phyloP scores from a whole-genome alignment of 352 stramenopile species.

The Achlya hypogyna region DNA sequence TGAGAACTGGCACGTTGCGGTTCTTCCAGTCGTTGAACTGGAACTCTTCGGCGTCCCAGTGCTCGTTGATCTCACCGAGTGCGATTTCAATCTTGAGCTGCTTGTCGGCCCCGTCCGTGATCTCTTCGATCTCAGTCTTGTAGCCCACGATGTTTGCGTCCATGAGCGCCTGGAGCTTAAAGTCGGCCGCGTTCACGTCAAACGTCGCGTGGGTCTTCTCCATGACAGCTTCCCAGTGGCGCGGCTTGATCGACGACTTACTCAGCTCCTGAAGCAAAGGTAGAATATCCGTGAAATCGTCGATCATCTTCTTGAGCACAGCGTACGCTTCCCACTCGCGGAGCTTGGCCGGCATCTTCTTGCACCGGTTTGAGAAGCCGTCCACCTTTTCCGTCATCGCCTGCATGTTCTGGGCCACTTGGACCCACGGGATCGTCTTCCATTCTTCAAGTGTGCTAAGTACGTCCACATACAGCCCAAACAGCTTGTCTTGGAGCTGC shows the following conservation, averaged over 20 bases:
- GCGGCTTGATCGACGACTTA: conserved; percentile 93
- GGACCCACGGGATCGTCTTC: conserved; percentile 94
- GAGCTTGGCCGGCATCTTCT: conserved; percentile 95
- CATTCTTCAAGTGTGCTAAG: conserved; percentile 95
- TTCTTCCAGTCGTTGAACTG: conserved; percentile 93
- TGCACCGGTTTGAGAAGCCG: conserved; percentile 91
- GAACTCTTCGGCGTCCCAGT: conserved; percentile 94
- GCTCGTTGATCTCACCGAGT: conserved; percentile 88
- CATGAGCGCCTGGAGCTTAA: conserved; percentile 94
- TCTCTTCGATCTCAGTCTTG: conserved; percentile 95
- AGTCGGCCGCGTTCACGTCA: conserved; percentile 90
- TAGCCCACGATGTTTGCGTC: conserved; percentile 87
- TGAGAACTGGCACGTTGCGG: conserved; percentile 92
- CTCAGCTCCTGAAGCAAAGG: conserved; percentile 94
- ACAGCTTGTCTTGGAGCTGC: conserved; percentile 89
- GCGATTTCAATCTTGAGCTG: conserved; percentile 96
- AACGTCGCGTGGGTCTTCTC: conserved; percentile 89
- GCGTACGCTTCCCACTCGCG: conserved; percentile 96
- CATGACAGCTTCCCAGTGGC: conserved; percentile 97
- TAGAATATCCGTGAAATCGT: conserved; percentile 96
- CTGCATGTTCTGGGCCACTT: conserved; percentile 90
- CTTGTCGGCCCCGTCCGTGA: conserved; percentile 96
- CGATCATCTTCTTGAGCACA: conserved; percentile 94
- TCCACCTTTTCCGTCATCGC: conserved; percentile 97
- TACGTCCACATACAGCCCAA: conserved; percentile 96